Percentiles rank a stretch among this genome's conserved stretches.
phyloP scores from a whole-genome alignment of 1,284 basidiomycete species.

The Inonotus obliquus region DNA sequence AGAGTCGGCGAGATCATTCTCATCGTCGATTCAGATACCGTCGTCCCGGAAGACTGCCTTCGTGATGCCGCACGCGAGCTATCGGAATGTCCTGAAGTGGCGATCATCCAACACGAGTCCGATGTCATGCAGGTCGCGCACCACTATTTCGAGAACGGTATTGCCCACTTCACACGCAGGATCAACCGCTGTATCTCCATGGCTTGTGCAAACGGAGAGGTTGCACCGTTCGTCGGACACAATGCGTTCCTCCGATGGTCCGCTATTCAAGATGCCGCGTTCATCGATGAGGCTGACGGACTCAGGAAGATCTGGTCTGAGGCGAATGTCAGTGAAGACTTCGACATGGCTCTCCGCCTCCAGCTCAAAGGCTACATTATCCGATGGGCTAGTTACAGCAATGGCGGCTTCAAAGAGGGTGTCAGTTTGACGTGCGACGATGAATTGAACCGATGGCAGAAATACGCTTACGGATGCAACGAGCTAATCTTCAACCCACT shows the following conservation, averaged over 20 bases:
- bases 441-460: conserved; percentile 82
- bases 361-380: conserved; percentile 68
- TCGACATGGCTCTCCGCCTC: conserved; percentile 67
- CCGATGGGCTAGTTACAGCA: conserved; percentile 81
- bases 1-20: conserved; percentile 63
- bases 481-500: conserved; percentile 79
- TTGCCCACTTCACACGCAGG: conserved; percentile 77
- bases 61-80: conserved; percentile 82
- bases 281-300: conserved; percentile 61
- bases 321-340: conserved; percentile 80
- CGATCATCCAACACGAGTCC: conserved; percentile 81
- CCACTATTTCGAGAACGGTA: conserved; percentile 85
- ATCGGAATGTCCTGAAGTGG: conserved; percentile 71
- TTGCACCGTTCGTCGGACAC: conserved; percentile 84
- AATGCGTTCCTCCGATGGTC: conserved; percentile 86
- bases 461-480: conserved; percentile 76
- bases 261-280: conserved; percentile 76
- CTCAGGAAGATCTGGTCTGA: conserved; percentile 80
- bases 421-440: conserved; percentile 81
- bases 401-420: conserved; percentile 81
- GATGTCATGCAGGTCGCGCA: conserved; percentile 84
- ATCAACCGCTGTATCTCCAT: conserved; percentile 77
- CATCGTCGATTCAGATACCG: conserved; percentile 79
- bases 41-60: conserved; percentile 84
- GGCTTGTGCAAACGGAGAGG: conserved; percentile 73